Conservation (phyloP, 371 early-diverging fungal species). For the Mucor saturninus region DNA sequence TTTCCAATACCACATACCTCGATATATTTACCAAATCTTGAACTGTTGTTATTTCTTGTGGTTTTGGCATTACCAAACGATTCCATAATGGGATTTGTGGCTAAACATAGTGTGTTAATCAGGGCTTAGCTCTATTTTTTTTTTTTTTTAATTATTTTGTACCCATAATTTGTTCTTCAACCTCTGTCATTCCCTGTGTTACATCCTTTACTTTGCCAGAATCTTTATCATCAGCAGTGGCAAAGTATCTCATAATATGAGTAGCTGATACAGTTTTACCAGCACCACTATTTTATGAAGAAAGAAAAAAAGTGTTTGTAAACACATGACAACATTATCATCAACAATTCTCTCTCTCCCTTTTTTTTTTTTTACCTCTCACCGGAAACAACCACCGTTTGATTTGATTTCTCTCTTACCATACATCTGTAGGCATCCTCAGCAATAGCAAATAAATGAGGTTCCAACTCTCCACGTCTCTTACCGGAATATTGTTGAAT, state of each 20-base stretch:
- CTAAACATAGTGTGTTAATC: conserved; percentile 70
- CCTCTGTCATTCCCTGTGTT: conserved; percentile 70
- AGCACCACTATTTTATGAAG: conserved; percentile 68
- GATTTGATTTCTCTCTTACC: conserved; percentile 90
- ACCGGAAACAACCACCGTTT: conserved; percentile 98
- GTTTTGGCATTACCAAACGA: conserved; percentile 99
- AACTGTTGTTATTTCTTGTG: conserved; percentile 97
- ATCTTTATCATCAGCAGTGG: conserved; percentile 82
- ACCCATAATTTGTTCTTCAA: conserved; percentile 83
- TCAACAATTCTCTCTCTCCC: not conserved
- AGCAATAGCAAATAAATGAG: conserved; percentile 99
- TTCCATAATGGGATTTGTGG: conserved; percentile 99
- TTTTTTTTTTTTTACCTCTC: conserved; percentile 70
- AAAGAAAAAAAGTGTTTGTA: not conserved
- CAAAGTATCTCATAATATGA: conserved; percentile 98
- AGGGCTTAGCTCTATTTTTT: conserved; percentile 11
- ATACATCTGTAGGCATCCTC: conserved; percentile 97
- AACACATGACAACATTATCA: not conserved
- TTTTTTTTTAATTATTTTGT: conserved; percentile 2
- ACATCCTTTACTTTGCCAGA: conserved; percentile 43
- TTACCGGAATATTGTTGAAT: conserved; percentile 94
- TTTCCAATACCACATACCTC: conserved; percentile 58
- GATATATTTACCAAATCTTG: conserved; percentile 99
- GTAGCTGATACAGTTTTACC: conserved; percentile 97
- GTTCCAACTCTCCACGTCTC: conserved; percentile 93